Conservation (phyloP, 2,329 filamentous ascomycete genomes). For the Colletotrichum chlorophyti region DNA sequence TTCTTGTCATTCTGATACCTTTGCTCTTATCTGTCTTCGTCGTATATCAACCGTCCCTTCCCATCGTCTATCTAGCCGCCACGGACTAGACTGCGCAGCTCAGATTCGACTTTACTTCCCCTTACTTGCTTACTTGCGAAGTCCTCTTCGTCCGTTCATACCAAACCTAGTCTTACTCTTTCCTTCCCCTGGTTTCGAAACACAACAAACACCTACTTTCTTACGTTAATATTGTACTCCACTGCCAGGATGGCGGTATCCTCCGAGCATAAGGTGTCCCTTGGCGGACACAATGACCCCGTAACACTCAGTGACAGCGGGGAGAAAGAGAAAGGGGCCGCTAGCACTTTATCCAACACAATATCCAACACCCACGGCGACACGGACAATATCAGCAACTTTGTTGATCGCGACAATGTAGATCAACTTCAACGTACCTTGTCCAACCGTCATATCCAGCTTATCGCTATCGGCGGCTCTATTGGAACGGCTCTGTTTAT, state of each 20-base stretch:
- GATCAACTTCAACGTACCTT: slow-evolving; percentile 46
- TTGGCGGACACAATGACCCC: background rate
- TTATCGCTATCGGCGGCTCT: slow-evolving; percentile 65
- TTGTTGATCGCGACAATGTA: slow-evolving; percentile 15
- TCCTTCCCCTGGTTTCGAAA: no score
- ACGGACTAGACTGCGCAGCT: background rate
- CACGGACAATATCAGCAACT: background rate
- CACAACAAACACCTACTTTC: background rate
- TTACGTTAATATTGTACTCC: background rate
- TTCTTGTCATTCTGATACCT: background rate
- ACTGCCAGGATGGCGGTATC: background rate
- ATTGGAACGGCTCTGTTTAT: slow-evolving; percentile 67
- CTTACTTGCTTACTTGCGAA: no score
- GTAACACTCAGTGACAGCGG: background rate
- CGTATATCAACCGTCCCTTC: background rate
- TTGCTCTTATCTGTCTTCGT: background rate
- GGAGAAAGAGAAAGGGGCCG: slow-evolving; percentile 7
- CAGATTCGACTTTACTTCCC: background rate
- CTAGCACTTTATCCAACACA: background rate
- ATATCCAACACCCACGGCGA: background rate
- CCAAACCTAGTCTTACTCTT: no score
- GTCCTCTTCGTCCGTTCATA: no score
- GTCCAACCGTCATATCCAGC: slow-evolving; percentile 62
- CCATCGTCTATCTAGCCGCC: background rate
- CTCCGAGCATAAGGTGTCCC: background rate